These are phyloP conservation scores for Geotrichum klebahnii DNA, from an alignment of 1,139 yeast species.

Conservation along the genomic window DNA sequence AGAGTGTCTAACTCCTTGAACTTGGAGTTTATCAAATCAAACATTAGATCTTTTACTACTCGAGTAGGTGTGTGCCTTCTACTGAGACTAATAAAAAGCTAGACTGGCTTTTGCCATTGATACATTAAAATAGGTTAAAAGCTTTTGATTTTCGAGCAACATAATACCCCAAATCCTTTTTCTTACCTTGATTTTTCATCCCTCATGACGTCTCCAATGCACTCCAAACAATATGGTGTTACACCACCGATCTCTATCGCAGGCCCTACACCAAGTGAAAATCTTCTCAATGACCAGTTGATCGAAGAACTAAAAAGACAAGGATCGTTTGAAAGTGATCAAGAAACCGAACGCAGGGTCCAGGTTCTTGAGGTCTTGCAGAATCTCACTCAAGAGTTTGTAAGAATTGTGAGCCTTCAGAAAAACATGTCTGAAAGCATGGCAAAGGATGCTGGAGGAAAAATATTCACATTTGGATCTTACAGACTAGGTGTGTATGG, in stretches of 20 bases:
- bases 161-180: too few species aligned
- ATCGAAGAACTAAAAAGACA: conserved; percentile 75
- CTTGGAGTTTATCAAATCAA: too few species aligned
- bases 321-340: conserved; percentile 85
- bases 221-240: conserved; percentile 52
- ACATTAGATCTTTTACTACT: too few species aligned
- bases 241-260: conserved; percentile 84
- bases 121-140: too few species aligned
- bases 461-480: conserved; percentile 91
- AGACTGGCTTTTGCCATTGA: too few species aligned
- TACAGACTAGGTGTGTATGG: conserved; percentile 94
- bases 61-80: too few species aligned
- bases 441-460: conserved; percentile 97
- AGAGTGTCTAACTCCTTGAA: too few species aligned
- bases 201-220: conserved; percentile 10
- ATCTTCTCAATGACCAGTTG: conserved; percentile 64
- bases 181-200: too few species aligned
- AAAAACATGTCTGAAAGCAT: conserved; percentile 95
- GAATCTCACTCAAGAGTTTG: conserved; percentile 71
- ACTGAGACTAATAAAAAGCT: too few species aligned
- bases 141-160: too few species aligned
- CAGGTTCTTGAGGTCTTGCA: conserved; percentile 70
- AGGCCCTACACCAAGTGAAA: conserved; percentile 80
- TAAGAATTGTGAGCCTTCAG: conserved; percentile 67
- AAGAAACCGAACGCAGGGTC: conserved; percentile 71